Percentiles rank a stretch among this genome's conserved stretches.
Conservation (phyloP, 1,139 yeast species). For the Taphrina communis region DNA sequence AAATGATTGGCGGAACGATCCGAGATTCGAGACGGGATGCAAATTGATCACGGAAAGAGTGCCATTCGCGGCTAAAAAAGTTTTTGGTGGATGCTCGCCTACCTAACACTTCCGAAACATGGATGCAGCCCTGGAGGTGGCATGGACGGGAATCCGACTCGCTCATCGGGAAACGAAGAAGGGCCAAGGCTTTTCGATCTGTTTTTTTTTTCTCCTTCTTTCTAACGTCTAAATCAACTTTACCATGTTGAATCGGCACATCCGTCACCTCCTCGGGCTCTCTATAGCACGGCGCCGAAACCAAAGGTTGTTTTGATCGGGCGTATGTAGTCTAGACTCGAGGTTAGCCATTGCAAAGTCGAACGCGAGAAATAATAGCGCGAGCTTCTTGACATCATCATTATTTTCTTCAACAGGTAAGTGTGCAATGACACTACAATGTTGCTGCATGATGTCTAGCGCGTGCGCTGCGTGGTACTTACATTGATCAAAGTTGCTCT, state of each 20-base stretch:
- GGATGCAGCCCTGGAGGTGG: too few relatives aligned
- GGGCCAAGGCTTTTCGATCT: too few relatives aligned
- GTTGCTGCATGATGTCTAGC: conserved; percentile 52
- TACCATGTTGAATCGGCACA: conserved; percentile 8
- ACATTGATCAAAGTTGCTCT: conserved; percentile 69
- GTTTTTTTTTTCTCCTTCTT: background rate
- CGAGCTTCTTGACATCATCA: conserved; percentile 4
- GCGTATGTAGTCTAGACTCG: conserved; percentile 30
- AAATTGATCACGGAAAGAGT: too few relatives aligned
- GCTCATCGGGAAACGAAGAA: too few relatives aligned
- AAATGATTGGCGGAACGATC: too few relatives aligned
- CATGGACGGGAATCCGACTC: too few relatives aligned
- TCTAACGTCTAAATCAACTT: background rate
- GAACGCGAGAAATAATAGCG: background rate
- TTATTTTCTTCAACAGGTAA: too few relatives aligned
- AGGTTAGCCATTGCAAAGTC: background rate
- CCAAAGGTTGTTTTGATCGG: conserved; percentile 41
- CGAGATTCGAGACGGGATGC: too few relatives aligned
- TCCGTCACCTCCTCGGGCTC: background rate
- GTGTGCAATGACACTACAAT: background rate
- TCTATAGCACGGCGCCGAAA: conserved; percentile 42
- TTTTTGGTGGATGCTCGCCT: too few relatives aligned
- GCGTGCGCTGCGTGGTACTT: conserved; percentile 79
- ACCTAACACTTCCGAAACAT: too few relatives aligned
- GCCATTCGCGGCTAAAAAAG: too few relatives aligned